phyloP scores from a whole-genome alignment of 805 yeast genomes.

The Candida takata region DNA sequence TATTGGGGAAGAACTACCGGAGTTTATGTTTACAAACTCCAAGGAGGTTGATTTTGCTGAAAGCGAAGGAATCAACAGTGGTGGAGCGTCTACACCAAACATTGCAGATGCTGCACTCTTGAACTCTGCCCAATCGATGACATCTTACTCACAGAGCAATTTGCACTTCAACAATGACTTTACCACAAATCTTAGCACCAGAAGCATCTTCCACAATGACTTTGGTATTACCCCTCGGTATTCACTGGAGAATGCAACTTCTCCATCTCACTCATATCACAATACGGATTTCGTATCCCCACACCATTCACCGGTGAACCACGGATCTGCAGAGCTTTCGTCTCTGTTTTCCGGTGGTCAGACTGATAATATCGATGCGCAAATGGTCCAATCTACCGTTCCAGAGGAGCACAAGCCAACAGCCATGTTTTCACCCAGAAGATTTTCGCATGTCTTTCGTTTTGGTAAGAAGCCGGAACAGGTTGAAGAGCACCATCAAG shows the following conservation, averaged over 20 bases:
- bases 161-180: conserved; percentile 8
- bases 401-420: conserved; percentile 1
- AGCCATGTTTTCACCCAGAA: conserved; percentile 24
- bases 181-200: conserved; percentile 11
- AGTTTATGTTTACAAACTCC: conserved; percentile 5
- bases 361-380: conserved; percentile 6
- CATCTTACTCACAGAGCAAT: conserved; percentile 5
- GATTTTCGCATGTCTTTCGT: conserved; percentile 24
- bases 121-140: not conserved
- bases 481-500: conserved; percentile 2
- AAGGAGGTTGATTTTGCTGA: not conserved
- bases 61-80: conserved; percentile 6
- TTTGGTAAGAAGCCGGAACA: conserved; percentile 21
- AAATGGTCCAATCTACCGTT: not conserved
- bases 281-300: conserved; percentile 19
- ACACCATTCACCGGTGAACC: conserved; percentile 16
- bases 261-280: conserved; percentile 16
- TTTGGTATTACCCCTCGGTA: conserved; percentile 12
- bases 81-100: conserved; percentile 6
- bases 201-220: conserved; percentile 15
- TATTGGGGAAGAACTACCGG: conserved; percentile 21
- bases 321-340: conserved; percentile 18
- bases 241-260: conserved; percentile 13
- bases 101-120: conserved; percentile 2
- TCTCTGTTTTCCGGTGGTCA: conserved; percentile 21